These are phyloP conservation scores for Neckera pumila DNA, from an alignment of 225 moss, liverwort and hornwort species.

Conservation along the genomic window DNA sequence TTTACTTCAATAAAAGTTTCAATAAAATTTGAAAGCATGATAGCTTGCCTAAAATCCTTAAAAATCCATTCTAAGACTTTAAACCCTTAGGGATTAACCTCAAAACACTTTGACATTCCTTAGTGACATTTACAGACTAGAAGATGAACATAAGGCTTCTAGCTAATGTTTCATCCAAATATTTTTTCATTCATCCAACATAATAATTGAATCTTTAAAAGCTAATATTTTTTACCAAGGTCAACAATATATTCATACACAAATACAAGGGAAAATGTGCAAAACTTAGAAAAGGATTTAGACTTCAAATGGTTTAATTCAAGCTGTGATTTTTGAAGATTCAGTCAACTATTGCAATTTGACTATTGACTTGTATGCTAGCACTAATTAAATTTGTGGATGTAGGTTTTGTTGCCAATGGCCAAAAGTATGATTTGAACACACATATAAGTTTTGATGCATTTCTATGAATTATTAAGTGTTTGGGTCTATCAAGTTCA, in stretches of 20 bases:
- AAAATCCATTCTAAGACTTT: not conserved
- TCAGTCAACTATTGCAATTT: rapidly evolving
- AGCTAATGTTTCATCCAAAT: not conserved
- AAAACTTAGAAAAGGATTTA: rapidly evolving
- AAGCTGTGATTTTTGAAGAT: not conserved
- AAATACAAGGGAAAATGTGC: not conserved
- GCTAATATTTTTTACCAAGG: not conserved
- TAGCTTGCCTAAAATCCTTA: not conserved
- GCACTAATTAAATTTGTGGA: not conserved
- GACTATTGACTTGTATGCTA: not conserved
- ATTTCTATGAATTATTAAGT: not conserved
- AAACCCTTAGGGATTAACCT: rapidly evolving
- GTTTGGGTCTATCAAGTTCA: too few species aligned
- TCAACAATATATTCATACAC: not conserved
- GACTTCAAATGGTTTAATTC: not conserved
- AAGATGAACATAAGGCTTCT: not conserved
- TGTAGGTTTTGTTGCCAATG: not conserved
- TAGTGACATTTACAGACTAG: rapidly evolving
- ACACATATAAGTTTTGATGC: rapidly evolving
- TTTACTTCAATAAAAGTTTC: not conserved
- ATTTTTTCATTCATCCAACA: not conserved
- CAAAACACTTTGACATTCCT: not conserved
- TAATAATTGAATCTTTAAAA: not conserved
- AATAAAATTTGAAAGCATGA: not conserved
- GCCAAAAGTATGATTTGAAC: not conserved